Evolutionary conservation across 2,329 filamentous ascomycete species (phyloP), one percentile per base, ranked within the genome.

Genomic region (Pyrenophora seminiperda): DNA sequence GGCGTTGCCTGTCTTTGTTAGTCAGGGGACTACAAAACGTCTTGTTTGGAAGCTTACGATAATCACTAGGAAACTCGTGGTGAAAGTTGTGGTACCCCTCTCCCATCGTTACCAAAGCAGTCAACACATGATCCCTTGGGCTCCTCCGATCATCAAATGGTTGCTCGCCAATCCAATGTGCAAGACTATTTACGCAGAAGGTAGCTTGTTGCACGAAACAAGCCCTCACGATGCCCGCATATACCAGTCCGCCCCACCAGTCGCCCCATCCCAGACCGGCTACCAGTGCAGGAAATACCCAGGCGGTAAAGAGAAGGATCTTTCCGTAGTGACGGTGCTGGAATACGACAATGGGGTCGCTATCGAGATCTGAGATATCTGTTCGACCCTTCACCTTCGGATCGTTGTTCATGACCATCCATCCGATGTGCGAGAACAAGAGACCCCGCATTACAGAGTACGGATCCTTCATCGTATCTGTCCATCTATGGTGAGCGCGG

Each of bases 101-200:
- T n/a, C 73, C 73, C 41, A 75, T 70, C 0, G 73, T 75, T 6
- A 74, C 67, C 1, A 75, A 52, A 7, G 73, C 73, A 1, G 72
- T 74, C 6, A 75, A 29, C 13, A 73, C 58, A 41, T 74, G 71
- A 43, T 75, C 73, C 15, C 73, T 50, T 5, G 72, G 73, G 5
- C 53, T 65, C 39, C 72, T 67, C 7, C 70, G 62, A 51, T 75
- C 73, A 47, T 75, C 73, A 50, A 75, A 75, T 1, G 71, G 72
- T 54, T 75, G 73, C 46, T 75, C 73, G 14, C 78, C 78, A n/a
- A 80, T 72, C 75, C 76, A 80, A 62, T 80, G 78, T n/a, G 77
- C 78, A 10, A 80, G 72, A 7, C 74, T 77, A 64, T 80, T 80
- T 59, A 80, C 77, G 47, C 77, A 80, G 67, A 80, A 80, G 3